Conservation (phyloP, 2,329 filamentous ascomycete species). For the Exserohilum turcica region DNA sequence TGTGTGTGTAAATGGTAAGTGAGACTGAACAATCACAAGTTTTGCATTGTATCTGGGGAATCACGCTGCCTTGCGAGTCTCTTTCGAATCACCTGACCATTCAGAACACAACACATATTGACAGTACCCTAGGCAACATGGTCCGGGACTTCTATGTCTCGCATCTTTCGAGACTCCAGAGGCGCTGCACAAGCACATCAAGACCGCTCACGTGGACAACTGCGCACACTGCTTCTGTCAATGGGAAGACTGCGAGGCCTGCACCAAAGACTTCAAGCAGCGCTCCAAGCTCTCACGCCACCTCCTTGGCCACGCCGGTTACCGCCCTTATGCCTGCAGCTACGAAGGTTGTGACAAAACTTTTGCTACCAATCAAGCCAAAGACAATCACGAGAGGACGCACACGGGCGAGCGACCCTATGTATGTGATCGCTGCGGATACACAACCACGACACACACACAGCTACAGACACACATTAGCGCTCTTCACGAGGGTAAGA, state of each 20-base stretch:
- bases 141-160: conserved; percentile 33
- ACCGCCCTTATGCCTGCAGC: conserved; percentile 46
- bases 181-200: conserved; percentile 45
- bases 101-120: background rate
- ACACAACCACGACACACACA: conserved; percentile 48
- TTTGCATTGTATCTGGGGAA: background rate
- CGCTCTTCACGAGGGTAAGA: conserved; percentile 44
- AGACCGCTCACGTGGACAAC: conserved; percentile 42
- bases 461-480: conserved; percentile 47
- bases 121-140: conserved; percentile 27
- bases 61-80: background rate
- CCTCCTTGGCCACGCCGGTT: conserved; percentile 45
- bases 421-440: conserved; percentile 44
- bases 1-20: conserved; percentile 42
- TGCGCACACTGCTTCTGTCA: conserved; percentile 44
- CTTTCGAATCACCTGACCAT: background rate
- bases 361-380: conserved; percentile 49
- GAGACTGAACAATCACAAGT: background rate
- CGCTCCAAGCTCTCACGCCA: conserved; percentile 47
- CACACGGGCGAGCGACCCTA: conserved; percentile 47
- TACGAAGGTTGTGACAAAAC: conserved; percentile 45
- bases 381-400: conserved; percentile 48
- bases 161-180: conserved; percentile 36
- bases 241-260: conserved; percentile 44
- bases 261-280: conserved; percentile 47